phyloP scores from a whole-genome alignment of 2,329 filamentous ascomycete species.

The Aureobasidium lini region DNA sequence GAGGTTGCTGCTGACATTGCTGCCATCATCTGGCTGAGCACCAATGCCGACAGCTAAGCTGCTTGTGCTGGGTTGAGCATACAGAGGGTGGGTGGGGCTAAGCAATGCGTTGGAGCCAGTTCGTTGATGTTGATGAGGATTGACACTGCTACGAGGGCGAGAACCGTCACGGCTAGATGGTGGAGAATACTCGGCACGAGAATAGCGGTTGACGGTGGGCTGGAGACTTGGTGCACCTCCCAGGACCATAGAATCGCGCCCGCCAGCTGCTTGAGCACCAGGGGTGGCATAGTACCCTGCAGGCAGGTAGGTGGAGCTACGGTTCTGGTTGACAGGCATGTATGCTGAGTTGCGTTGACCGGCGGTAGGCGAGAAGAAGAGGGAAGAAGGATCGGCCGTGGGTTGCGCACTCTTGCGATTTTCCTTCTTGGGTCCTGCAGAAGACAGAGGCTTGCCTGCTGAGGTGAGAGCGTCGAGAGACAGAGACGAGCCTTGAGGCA shows the following conservation, averaged over 20 bases:
- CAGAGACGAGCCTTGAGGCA: constrained; percentile 42
- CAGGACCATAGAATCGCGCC: constrained; percentile 35
- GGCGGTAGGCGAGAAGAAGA: constrained; percentile 96
- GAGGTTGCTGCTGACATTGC: constrained; percentile 34
- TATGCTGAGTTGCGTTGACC: constrained; percentile 13
- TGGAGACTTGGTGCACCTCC: constrained; percentile 29
- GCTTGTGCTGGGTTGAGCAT: constrained; percentile 30
- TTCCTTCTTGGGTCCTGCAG: background rate
- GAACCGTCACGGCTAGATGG: constrained; percentile 16
- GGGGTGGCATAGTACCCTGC: constrained; percentile 84
- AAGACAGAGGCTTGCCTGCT: background rate
- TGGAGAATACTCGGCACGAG: constrained; percentile 21
- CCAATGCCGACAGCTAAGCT: constrained; percentile 26
- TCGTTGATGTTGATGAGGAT: background rate
- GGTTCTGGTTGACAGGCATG: constrained; percentile 33
- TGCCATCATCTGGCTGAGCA: constrained; percentile 33
- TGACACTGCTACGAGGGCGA: constrained; percentile 6
- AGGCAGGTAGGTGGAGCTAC: constrained; percentile 75
- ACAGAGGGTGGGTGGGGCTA: constrained; percentile 13
- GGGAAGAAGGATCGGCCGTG: constrained; percentile 41
- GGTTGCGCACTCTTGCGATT: background rate
- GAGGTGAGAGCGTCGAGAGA: constrained; percentile 18
- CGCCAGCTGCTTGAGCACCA: constrained; percentile 40
- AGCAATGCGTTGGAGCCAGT: background rate
- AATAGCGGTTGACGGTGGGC: constrained; percentile 25